Evolutionary conservation across 2,329 filamentous ascomycete species (phyloP).

Genomic region (Claviceps lovelessii): DNA sequence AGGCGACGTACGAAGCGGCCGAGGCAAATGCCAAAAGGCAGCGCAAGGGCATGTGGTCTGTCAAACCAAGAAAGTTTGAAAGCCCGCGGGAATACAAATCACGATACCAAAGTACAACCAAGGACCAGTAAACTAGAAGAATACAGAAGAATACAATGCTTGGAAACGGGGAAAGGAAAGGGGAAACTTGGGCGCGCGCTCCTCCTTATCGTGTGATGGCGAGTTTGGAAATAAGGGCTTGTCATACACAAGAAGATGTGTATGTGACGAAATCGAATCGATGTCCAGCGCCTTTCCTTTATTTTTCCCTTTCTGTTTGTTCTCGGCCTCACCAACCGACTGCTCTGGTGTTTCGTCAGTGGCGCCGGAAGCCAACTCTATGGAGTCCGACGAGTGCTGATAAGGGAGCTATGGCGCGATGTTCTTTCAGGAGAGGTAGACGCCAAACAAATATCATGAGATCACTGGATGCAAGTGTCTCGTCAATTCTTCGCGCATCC

Average conservation of each 20-base stretch:
- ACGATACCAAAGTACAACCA: constrained; percentile 14
- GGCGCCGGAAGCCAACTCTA: not conserved
- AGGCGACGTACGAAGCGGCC: constrained; percentile 48
- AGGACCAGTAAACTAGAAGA: constrained; percentile 4
- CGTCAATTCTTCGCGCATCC: too few relatives aligned
- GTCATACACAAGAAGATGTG: not conserved
- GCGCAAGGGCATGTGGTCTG: constrained; percentile 62
- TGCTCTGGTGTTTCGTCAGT: not conserved
- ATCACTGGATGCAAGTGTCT: too few relatives aligned
- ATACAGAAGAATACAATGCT: not conserved
- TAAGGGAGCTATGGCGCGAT: not conserved
- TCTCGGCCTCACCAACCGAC: not conserved
- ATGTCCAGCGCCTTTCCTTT: not conserved
- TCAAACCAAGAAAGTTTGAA: constrained; percentile 50
- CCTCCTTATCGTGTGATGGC: not conserved
- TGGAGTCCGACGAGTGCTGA: not conserved
- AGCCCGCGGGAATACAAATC: constrained; percentile 81
- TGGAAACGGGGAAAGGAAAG: not conserved
- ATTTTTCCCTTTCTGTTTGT: not conserved
- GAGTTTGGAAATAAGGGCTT: not conserved
- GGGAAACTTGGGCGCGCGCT: not conserved
- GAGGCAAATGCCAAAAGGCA: constrained; percentile 52
- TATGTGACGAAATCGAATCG: not conserved
- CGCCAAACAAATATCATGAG: not conserved
- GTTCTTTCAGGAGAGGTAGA: not conserved